phyloP scores from a whole-genome alignment of 257 asterid species.

The Perilla frutescens region DNA sequence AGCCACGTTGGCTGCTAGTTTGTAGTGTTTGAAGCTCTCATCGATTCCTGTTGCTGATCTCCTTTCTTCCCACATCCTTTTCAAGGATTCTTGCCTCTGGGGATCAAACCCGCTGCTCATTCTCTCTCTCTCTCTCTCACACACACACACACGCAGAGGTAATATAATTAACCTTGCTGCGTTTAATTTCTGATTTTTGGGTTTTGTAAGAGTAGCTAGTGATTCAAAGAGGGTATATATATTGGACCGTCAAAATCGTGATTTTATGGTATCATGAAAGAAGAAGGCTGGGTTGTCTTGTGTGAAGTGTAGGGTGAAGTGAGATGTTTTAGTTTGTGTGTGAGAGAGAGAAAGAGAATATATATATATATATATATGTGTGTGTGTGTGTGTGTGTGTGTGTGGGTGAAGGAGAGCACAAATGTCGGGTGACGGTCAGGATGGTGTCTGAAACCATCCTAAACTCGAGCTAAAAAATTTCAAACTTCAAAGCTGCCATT shows the following conservation, averaged over 20 bases:
- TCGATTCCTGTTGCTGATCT: conserved; percentile 29
- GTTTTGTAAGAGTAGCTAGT: no score
- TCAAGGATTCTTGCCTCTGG: conserved; percentile 48
- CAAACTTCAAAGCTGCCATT: conserved; percentile 50
- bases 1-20: not conserved
- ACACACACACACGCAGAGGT: no score
- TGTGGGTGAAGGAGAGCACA: conserved; percentile 43
- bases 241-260: no score
- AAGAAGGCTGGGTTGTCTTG: not conserved
- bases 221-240: no score
- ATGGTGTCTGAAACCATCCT: conserved; percentile 54
- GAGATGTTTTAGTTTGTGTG: conserved; percentile 17
- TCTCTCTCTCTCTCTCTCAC: not conserved
- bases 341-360: not conserved
- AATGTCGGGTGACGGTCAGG: conserved; percentile 65
- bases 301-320: not conserved
- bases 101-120: conserved; percentile 63
- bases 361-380: not conserved
- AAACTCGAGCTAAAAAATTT: conserved; percentile 43
- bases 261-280: not conserved
- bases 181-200: no score
- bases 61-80: conserved; percentile 51
- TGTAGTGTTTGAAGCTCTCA: conserved; percentile 24
- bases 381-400: conserved; percentile 24
- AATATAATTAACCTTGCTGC: no score